These are phyloP conservation scores for Zygoascus hellenicus DNA, from an alignment of 1,139 yeast species.

Conservation along the genomic window DNA sequence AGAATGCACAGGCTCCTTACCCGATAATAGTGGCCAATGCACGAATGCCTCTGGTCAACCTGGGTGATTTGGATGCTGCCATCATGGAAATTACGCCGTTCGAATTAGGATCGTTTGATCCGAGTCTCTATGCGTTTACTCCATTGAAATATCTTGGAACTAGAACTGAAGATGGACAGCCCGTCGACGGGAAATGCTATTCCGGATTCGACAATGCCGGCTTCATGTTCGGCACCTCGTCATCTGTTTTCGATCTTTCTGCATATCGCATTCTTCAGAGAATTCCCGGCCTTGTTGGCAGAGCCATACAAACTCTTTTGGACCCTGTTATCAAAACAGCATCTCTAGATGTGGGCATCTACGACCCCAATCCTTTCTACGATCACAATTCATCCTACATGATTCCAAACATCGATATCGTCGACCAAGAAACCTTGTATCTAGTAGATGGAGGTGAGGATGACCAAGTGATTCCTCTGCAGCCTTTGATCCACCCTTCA, in stretches of 20 bases:
- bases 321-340: conserved; percentile 14
- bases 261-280: conserved; percentile 6
- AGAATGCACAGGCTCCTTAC: conserved; percentile 64
- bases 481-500: conserved; percentile 65
- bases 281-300: conserved; percentile 10
- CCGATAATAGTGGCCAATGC: conserved; percentile 77
- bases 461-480: conserved; percentile 67
- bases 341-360: conserved; percentile 57
- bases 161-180: conserved; percentile 49
- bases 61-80: conserved; percentile 59
- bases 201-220: conserved; percentile 75
- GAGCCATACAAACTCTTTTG: conserved; percentile 33
- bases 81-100: conserved; percentile 73
- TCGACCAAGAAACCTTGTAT: conserved; percentile 42
- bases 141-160: conserved; percentile 71
- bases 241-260: conserved; percentile 59
- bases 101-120: conserved; percentile 89
- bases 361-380: conserved; percentile 68
- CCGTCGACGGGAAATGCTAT: conserved; percentile 38
- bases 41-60: conserved; percentile 54
- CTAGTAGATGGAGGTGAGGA: conserved; percentile 93
- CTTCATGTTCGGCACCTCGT: conserved; percentile 69
- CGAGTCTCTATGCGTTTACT: conserved; percentile 60
- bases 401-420: conserved; percentile 16
- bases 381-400: conserved; percentile 12